phyloP scores from a whole-genome alignment of 2,329 filamentous ascomycete species.

The Endothia cerciana region DNA sequence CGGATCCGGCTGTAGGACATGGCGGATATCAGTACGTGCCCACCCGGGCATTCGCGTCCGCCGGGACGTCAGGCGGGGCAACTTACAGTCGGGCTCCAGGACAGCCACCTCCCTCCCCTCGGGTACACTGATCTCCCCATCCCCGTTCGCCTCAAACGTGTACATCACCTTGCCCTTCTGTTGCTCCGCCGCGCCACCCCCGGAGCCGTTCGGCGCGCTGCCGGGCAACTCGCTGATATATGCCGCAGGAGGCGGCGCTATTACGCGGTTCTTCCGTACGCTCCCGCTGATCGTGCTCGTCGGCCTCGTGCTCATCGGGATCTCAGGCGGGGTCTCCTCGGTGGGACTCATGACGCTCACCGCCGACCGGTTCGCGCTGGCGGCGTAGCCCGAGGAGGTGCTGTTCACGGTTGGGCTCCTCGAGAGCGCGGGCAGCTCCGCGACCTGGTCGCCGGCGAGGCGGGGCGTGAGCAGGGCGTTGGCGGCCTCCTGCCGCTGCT shows the following conservation, averaged over 20 bases:
- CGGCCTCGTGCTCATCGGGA: slow-evolving; percentile 41
- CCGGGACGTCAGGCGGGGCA: background rate
- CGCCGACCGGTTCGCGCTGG: slow-evolving; percentile 76
- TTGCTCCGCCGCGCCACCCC: slow-evolving; percentile 44
- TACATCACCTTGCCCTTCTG: slow-evolving; percentile 86
- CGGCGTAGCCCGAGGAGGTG: slow-evolving; percentile 83
- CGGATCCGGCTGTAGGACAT: slow-evolving; percentile 73
- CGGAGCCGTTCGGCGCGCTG: slow-evolving; percentile 49
- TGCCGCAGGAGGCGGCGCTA: slow-evolving; percentile 83
- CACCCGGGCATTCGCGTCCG: too few relatives aligned
- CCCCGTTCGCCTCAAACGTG: slow-evolving; percentile 76
- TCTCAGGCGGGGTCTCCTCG: slow-evolving; percentile 54
- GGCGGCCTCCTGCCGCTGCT: slow-evolving; percentile 79
- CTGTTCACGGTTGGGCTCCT: slow-evolving; percentile 90
- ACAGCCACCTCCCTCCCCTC: slow-evolving; percentile 80
- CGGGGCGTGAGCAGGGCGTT: slow-evolving; percentile 60
- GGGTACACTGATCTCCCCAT: slow-evolving; percentile 78
- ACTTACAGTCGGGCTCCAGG: slow-evolving; percentile 85
- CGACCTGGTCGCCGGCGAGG: slow-evolving; percentile 46
- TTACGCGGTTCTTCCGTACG: slow-evolving; percentile 68
- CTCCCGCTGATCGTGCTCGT: slow-evolving; percentile 40
- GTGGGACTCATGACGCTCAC: slow-evolving; percentile 62
- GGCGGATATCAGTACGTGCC: too few relatives aligned
- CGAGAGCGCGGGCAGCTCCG: slow-evolving; percentile 70
- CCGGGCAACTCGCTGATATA: slow-evolving; percentile 74